Evolutionary conservation across 202 grass and related monocot genomes (phyloP).

Genomic region (Panicum hallii): DNA sequence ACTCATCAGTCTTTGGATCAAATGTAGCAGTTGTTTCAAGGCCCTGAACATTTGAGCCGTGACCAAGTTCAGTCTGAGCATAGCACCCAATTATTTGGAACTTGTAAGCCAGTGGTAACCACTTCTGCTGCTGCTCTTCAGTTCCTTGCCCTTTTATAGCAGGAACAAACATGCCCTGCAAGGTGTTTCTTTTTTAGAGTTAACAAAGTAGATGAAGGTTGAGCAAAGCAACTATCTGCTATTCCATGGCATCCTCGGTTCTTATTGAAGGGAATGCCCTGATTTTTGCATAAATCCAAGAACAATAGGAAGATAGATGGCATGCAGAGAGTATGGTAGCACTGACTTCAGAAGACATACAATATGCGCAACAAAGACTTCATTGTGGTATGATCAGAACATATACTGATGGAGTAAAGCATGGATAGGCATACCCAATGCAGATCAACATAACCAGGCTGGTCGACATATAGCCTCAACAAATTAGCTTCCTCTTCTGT

Average conservation of each 20-base stretch:
- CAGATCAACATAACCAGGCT: constrained; percentile 89
- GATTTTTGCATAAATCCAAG: background rate
- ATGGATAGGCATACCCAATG: constrained; percentile 71
- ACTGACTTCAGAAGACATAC: background rate
- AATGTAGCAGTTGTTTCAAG: constrained; percentile 99
- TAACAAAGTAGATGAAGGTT: background rate
- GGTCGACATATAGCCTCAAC: constrained; percentile 77
- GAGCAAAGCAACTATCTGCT: background rate
- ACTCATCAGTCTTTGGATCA: constrained; percentile 83
- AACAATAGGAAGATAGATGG: background rate
- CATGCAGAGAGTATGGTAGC: background rate
- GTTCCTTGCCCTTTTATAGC: constrained; percentile 96
- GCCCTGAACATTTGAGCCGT: constrained; percentile 97
- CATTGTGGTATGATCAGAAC: background rate
- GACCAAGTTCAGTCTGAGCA: constrained; percentile 98
- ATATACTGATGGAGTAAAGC: background rate
- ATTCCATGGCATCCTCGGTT: background rate
- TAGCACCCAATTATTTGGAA: constrained; percentile 98
- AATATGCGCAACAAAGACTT: background rate
- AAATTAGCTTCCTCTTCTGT: constrained; percentile 87
- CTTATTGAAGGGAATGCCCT: background rate
- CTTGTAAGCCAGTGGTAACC: constrained; percentile 84
- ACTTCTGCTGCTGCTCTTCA: constrained; percentile 93
- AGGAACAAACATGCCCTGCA: constrained; percentile 96
- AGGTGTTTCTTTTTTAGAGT: background rate